Evolutionary conservation across 106 monocot genomes (phyloP), one percentile per base, ranked within the genome.

Genomic region (Agapanthus africanus): DNA sequence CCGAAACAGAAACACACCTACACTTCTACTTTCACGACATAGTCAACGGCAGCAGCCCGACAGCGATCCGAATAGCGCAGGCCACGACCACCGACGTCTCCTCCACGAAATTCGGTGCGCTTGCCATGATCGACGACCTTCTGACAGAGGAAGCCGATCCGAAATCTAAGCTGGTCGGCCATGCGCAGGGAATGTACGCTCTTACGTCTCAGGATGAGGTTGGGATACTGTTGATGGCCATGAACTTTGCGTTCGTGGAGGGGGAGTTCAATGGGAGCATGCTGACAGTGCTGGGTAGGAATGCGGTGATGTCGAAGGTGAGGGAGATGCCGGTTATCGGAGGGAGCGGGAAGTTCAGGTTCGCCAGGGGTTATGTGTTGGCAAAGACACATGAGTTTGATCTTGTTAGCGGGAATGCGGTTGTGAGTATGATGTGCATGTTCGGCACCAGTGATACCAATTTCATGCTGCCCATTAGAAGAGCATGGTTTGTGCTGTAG

Each of bases 51-150:
- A 28, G 40, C 1, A 66, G 11, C 11, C 57, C 71, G 11, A 71
- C 71, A 32, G 71, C 71, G 13, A n/a, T 78, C 22, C 52, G 66
- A 6, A 65, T 78, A 0, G 77, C 77, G 11, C 33, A 40, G 11
- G 74, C 65, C 6, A 23, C 74, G 11, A 25, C 70, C 32, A 57
- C 56, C 0, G 15, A 36, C 66, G 23, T n/a, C 0, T 41, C 70
- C 4, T 5, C 56, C 44, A 72, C 81, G 9, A 40, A 39, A 4
- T 82, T 82, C 52, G 82, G 82, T 25, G 61, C 70, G 25, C 70
- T 74, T 3, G 70, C 70, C 27, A 70, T 82, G 50, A 78, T 78
- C 19, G 82, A 82, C 74, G 78, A 78, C 59, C 71, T 70, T 0
- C 50, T 82, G n/a, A 72, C 76, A 1, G 70, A 65, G 4, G 78